Evolutionary conservation across 768 basidiomycete species (phyloP), one percentile per base, ranked within the genome.

Genomic region (Rhodotorula diobovata): DNA sequence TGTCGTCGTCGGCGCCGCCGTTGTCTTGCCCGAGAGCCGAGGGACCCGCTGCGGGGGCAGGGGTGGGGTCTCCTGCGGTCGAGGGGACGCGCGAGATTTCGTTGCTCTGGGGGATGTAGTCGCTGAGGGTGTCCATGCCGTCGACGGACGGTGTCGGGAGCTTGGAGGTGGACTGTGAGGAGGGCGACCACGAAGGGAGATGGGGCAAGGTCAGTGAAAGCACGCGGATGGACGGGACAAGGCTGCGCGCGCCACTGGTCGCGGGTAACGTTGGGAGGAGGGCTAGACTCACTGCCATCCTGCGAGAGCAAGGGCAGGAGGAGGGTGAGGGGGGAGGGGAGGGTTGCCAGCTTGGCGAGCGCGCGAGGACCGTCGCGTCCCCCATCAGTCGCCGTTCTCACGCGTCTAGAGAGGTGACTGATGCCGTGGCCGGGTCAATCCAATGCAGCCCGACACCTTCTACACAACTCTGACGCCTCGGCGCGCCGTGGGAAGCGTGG

Each of bases 61-160:
- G 87, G 28, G 77, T 76, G 25, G 78, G 55, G 34, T 70, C 67
- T 75, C 89, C 91, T 3, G 68, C 66, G n/a, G 58, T 53, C 11
- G 72, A 70, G 25, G 70, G 91, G 83, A 91, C 89, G 77, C 93
- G 86, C 66, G 91, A 93, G 57, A 93, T 88, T 73, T 94, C 91
- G 79, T 92, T 91, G 79, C 88, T 90, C 32, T 77, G 77, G 4
- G 93, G 93, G 15, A 95, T 88, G 67, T 94, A 86, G 80, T 95
- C 93, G 77, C 90, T 91, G 71, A 96, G 84, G 61, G 91, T 88
- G 80, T 94, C 93, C 25, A 18, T 18, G 45, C 45, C 45, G 43
- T 61, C 60, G 20, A 25, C 9, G 23, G 45, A 32, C 15, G 59
- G 60, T 20, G 60, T 61, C 45, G 60, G 46, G 45, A 48, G 41